Evolutionary conservation across 2,329 filamentous ascomycete species (phyloP).

Genomic region (Aureobasidium sp.): DNA sequence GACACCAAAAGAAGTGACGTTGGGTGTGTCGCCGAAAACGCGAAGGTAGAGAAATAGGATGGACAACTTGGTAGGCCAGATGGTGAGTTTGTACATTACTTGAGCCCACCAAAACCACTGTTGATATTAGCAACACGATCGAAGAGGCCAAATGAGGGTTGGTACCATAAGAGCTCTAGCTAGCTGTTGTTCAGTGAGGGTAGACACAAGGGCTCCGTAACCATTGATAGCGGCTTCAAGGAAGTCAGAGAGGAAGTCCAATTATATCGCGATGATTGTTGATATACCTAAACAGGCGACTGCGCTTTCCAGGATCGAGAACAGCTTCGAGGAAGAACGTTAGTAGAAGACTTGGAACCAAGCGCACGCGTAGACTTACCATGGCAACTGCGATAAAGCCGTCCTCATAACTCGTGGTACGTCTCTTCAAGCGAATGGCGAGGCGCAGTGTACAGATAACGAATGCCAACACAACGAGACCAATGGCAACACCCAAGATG

Average conservation of each 20-base stretch:
- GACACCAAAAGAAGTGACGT: constrained; percentile 31
- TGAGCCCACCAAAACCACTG: constrained; percentile 13
- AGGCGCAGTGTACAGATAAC: neutral
- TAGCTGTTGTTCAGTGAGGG: neutral
- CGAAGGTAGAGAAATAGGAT: constrained; percentile 12
- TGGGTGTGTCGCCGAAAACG: constrained; percentile 39
- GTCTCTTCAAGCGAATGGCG: neutral
- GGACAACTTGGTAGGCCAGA: constrained; percentile 11
- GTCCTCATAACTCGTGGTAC: constrained; percentile 2
- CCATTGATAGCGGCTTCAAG: neutral
- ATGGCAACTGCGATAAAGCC: constrained; percentile 2
- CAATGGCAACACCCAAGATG: neutral
- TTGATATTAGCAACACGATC: neutral
- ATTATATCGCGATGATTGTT: neutral
- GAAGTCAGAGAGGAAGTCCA: neutral
- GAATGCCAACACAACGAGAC: neutral
- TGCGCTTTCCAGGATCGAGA: neutral
- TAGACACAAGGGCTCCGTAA: neutral
- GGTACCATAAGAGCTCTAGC: constrained; percentile 1
- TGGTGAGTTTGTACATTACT: constrained; percentile 9
- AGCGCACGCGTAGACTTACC: neutral
- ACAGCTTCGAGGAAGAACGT: neutral
- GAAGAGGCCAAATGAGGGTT: too few species aligned
- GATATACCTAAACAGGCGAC: neutral
- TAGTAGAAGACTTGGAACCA: neutral